These are phyloP conservation scores for Leptographium procerum DNA, from an alignment of 2,329 filamentous ascomycete species.

Conservation along the genomic window DNA sequence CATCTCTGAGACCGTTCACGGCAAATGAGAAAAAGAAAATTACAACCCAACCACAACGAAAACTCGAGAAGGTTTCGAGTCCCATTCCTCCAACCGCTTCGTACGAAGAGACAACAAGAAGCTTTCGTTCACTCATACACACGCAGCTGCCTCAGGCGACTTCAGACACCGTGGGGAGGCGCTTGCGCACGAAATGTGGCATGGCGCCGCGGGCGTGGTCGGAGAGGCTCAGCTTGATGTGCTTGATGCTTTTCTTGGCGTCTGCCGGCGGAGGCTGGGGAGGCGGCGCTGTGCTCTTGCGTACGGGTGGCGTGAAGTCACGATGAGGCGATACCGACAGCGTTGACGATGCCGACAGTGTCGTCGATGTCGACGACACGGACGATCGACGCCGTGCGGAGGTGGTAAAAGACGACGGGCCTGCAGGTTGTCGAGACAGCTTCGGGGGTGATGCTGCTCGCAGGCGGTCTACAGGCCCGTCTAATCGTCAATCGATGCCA, in stretches of 20 bases:
- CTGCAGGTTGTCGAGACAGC: constrained; percentile 37
- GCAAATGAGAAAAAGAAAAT: not conserved
- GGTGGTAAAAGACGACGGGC: constrained; percentile 45
- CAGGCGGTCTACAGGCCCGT: constrained; percentile 52
- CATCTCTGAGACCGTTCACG: not conserved
- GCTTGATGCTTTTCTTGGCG: constrained; percentile 20
- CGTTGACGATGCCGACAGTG: constrained; percentile 20
- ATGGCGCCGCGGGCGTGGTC: constrained; percentile 24
- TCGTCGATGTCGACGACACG: constrained; percentile 17
- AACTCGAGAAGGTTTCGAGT: not conserved
- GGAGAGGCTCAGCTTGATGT: constrained; percentile 19
- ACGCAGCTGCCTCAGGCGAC: not conserved
- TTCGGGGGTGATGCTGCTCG: constrained; percentile 19
- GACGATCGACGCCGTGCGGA: constrained; percentile 21
- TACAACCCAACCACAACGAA: not conserved
- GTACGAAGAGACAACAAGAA: not conserved
- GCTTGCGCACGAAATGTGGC: constrained; percentile 24
- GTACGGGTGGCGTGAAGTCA: not conserved
- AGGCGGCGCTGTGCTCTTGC: not conserved
- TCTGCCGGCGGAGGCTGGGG: not conserved
- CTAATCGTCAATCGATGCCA: constrained; percentile 91
- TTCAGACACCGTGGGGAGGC: constrained; percentile 22
- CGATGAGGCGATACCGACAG: constrained; percentile 20
- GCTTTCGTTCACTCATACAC: not conserved
- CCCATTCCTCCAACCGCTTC: not conserved